Base-by-base conservation (phyloP, 2,329 filamentous ascomycete species). In the Aspergillaceae sp. region DNA sequence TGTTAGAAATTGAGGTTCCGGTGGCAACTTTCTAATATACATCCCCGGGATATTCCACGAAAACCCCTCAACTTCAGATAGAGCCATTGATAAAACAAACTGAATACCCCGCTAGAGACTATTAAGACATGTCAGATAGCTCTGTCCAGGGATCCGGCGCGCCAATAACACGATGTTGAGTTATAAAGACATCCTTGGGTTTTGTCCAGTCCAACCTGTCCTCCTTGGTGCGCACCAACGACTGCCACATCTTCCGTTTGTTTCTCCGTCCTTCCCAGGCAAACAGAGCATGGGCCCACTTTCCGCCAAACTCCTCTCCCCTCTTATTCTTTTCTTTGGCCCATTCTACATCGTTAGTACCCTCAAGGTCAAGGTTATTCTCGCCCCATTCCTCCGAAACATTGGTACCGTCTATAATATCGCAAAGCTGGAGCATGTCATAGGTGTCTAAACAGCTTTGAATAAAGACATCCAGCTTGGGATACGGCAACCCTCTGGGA, bases 351-450 rank as follows among this genome's bases (percentile, higher is more conserved):
- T 61, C 57, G 44, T 56, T 60, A 32, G 51, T 47, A 30, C 57
- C 57, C 40, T 58, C 53, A 32, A 61, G 49, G 19, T 55, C 42
- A 36, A 61, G 53, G 45, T 61, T 52, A 34, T 51, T 41, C 33
- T 50, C 47, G 27, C 59, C 57, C 57, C 57, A 61, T 51, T 57
- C 52, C 47, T 61, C 57, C 7, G 56, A 59, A 43, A 60, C 50
- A 51, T 60, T 55, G n/a, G 54, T 56, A 38, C 56, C 56, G 45
- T 61, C 57, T 46, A 61, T 58, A 43, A 58, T 51, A 53, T 61
- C 57, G 41, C 54, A 57, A 29, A 61, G 54, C 38, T 55, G 50
- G 37, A 59, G 51, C 46, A 56, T 54, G 42, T 57, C 52, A 42
- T 52, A 52, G 45, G 51, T 61, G 29, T 61, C 57, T 44, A 61